Percentiles rank a stretch among this genome's conserved stretches.
phyloP scores from a whole-genome alignment of 2,329 filamentous ascomycete species.

The Penicillium vulpinum region DNA sequence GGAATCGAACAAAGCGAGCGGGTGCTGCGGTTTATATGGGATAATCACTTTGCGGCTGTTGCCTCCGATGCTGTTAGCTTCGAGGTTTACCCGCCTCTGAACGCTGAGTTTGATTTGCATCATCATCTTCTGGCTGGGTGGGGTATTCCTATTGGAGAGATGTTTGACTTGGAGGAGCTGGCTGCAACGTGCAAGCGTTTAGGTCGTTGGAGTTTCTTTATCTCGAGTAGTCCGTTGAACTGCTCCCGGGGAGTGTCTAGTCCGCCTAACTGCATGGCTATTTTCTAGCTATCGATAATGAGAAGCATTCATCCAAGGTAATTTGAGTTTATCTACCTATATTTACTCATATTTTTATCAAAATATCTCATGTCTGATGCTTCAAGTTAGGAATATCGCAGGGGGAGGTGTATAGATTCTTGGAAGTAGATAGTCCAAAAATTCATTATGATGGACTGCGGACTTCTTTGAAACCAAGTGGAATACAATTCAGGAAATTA shows the following conservation, averaged over 20 bases:
- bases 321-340: neutral
- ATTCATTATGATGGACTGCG: no score
- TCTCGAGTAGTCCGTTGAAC: constrained; percentile 44
- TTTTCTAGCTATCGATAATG: constrained; percentile 33
- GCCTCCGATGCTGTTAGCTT: constrained; percentile 61
- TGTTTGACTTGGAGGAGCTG: constrained; percentile 43
- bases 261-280: constrained; percentile 46
- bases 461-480: no score
- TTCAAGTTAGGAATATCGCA: no score
- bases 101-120: constrained; percentile 38
- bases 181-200: constrained; percentile 34
- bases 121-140: constrained; percentile 40
- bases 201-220: constrained; percentile 41
- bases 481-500: no score
- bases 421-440: no score
- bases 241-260: constrained; percentile 42
- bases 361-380: neutral
- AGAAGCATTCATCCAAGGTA: neutral
- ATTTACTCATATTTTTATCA: neutral
- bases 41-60: constrained; percentile 59
- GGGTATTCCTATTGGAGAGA: constrained; percentile 43
- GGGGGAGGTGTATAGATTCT: no score
- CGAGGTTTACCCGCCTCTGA: constrained; percentile 50
- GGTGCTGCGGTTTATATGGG: constrained; percentile 60
- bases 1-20: constrained; percentile 43